Evolutionary conservation across 306 rosid genomes (phyloP).

Genomic region (Vigna hirtella): DNA sequence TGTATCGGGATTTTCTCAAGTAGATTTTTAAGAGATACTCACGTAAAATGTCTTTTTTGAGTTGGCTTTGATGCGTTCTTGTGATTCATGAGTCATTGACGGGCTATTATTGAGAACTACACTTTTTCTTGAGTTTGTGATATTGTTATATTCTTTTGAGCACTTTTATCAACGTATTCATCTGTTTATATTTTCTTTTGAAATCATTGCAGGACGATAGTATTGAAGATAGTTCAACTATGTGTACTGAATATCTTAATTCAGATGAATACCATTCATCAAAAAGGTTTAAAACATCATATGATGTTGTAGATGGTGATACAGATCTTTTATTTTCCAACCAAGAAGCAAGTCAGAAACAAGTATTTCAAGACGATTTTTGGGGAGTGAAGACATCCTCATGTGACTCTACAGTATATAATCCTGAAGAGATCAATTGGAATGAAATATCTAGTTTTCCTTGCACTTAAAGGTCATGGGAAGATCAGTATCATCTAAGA

Average conservation of each 20-base stretch:
- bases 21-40: not conserved
- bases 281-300: conserved; percentile 24
- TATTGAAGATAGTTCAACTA: not conserved
- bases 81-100: not conserved
- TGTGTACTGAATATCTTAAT: conserved; percentile 4
- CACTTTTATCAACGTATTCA: conserved; percentile 7
- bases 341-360: not conserved
- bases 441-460: conserved; percentile 21
- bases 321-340: conserved; percentile 11
- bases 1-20: conserved; percentile 37
- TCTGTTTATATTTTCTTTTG: conserved; percentile 16
- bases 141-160: not conserved
- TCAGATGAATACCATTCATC: conserved; percentile 28
- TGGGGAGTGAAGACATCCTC: conserved; percentile 41
- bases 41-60: conserved; percentile 1
- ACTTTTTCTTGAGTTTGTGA: not conserved
- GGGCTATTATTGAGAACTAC: conserved; percentile 13
- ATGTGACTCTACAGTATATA: conserved; percentile 35
- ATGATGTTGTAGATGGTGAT: not conserved
- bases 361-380: not conserved
- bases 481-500: conserved; percentile 35
- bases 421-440: not conserved
- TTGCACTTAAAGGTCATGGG: not conserved
- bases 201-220: conserved; percentile 43
- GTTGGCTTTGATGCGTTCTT: conserved; percentile 27